These are phyloP conservation scores for Laetiporus sulphureus DNA, from an alignment of 1,284 basidiomycete species.

Conservation along the genomic window DNA sequence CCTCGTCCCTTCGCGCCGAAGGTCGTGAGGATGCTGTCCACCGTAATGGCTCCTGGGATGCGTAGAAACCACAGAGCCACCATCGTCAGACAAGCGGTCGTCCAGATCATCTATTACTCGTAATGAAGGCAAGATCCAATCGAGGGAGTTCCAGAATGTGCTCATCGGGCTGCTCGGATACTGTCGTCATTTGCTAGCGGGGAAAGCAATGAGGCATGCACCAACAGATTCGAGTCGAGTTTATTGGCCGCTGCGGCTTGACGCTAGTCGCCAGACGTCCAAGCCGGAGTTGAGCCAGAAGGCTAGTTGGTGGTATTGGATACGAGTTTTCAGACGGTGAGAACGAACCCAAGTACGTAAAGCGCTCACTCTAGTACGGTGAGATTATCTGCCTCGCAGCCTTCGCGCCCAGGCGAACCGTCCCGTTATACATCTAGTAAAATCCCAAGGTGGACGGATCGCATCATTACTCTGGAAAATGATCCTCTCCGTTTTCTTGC, in stretches of 20 bases:
- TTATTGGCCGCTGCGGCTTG: no score
- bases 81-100: slow-evolving; percentile 15
- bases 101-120: slow-evolving; percentile 27
- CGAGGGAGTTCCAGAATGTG: slow-evolving; percentile 25
- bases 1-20: slow-evolving; percentile 16
- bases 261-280: no score
- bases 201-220: slow-evolving; percentile 12
- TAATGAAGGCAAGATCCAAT: slow-evolving; percentile 26
- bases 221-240: slow-evolving; percentile 4
- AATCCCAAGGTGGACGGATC: no score
- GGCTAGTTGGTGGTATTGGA: background rate
- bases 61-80: slow-evolving; percentile 12
- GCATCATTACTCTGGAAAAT: no score
- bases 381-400: background rate
- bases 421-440: no score
- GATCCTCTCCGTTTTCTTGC: no score
- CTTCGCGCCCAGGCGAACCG: background rate
- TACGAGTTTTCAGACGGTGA: background rate
- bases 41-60: slow-evolving; percentile 10
- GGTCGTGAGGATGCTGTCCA: slow-evolving; percentile 12
- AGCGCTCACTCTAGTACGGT: background rate
- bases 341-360: background rate
- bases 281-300: background rate
- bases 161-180: slow-evolving; percentile 19
- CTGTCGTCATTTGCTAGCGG: slow-evolving; percentile 9